Conservation (phyloP, 345 rosid genomes). For the Melaleuca quinquenervia region DNA sequence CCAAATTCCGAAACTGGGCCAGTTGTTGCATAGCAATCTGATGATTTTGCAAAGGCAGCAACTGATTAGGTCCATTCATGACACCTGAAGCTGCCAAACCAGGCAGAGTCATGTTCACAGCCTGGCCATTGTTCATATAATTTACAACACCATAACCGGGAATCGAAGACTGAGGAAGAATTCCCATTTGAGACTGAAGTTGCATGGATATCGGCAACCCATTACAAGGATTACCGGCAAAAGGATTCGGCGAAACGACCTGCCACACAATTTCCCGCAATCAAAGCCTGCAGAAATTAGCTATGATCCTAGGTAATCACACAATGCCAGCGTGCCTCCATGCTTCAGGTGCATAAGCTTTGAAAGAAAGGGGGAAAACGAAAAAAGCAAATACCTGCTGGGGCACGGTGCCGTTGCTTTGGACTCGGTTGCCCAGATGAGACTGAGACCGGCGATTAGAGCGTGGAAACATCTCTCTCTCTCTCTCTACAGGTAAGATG, state of each 20-base stretch:
- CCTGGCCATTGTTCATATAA: not conserved
- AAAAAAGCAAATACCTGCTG: not conserved
- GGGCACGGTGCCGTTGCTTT: not conserved
- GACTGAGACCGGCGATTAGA: not conserved
- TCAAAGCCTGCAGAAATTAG: not conserved
- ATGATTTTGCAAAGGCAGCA: not conserved
- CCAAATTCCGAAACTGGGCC: not conserved
- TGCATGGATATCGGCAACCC: not conserved
- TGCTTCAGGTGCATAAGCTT: not conserved
- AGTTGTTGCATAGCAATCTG: constrained; percentile 1
- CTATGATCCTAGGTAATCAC: not conserved
- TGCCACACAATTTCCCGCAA: not conserved
- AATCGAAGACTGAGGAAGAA: constrained; percentile 18
- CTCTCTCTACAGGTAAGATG: not conserved
- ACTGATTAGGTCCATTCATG: not conserved
- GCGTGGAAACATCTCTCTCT: not conserved
- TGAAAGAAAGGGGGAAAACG: not conserved
- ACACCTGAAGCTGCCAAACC: not conserved
- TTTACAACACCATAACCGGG: constrained; percentile 10
- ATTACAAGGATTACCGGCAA: not conserved
- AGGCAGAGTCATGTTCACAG: not conserved
- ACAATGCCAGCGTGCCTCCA: not conserved
- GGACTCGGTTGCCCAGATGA: not conserved
- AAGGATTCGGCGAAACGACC: not conserved
- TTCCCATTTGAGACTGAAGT: constrained; percentile 1